Evolutionary conservation across 805 yeast species (phyloP), one percentile per base, ranked within the genome.

Genomic region (Ascoidea rubescens): DNA sequence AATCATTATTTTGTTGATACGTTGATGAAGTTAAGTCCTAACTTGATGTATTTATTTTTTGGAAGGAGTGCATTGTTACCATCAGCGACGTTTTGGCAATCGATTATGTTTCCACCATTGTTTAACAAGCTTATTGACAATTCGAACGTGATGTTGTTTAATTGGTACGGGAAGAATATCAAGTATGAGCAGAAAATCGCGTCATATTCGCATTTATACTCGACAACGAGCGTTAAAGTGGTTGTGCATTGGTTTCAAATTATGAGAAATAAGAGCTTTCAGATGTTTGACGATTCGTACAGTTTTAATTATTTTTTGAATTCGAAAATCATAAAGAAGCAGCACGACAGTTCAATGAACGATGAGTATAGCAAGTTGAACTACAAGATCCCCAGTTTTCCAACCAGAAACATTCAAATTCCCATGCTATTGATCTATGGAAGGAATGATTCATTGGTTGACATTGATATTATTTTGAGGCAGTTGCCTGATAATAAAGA

Each of bases 241-340:
- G 89, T 88, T 48, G 97, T 89, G n/a, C 96, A 88, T 66, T 88
- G 96, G 96, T 87, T 88, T 61, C 96, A 88, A 67, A 90, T 91
- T 51, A 86, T 91, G 55, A 73, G 83, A 51, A 73, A 84, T 5
- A 78, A 78, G 48, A 74, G 77, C 49, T 90, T 91, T 65, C 96
- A 90, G 65, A 84, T 93, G 96, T 91, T 80, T 66, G 93, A 86
- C 60, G 96, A 87, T 56, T 70, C 65, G 45, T 52, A 60, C 49
- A 50, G 58, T 54, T 48, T 57, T 48, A 52, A 58, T 37, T 48
- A 48, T 31, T n/a, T 49, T 33, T 8, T 10, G 8, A 37, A 8
- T 10, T 10, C 14, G 14, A 37, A 14, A 37, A 14, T 14, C 8
- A 14, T 37, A 10, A 10, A 8, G 14, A 37, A 14, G 14, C 43